Conservation (phyloP, 441 rosid genomes). For the Bocquillonia castaneifolia region DNA sequence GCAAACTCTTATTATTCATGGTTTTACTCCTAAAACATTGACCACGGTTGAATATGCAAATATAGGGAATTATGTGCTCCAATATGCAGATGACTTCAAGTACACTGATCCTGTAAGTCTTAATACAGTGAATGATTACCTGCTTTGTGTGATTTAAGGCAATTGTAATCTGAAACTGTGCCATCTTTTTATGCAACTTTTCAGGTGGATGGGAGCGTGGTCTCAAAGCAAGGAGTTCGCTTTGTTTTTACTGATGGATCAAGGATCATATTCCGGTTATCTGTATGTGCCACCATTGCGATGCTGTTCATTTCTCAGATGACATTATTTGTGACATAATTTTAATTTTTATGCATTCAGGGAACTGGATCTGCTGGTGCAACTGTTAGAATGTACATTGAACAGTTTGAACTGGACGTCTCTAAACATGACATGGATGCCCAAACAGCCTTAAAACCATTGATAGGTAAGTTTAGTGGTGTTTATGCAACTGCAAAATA, state of each 20-base stretch:
- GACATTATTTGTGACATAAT: not conserved
- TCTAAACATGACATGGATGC: slow-evolving; percentile 88
- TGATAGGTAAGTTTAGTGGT: slow-evolving; percentile 54
- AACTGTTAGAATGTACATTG: slow-evolving; percentile 73
- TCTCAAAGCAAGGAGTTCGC: slow-evolving; percentile 84
- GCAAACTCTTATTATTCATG: slow-evolving; percentile 6
- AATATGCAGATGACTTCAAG: slow-evolving; percentile 82
- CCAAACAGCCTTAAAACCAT: slow-evolving; percentile 70
- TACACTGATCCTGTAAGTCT: slow-evolving; percentile 89
- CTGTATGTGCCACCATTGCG: slow-evolving; percentile 52
- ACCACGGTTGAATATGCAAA: slow-evolving; percentile 19
- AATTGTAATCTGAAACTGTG: not conserved
- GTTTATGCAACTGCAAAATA: not conserved
- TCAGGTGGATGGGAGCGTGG: slow-evolving; percentile 91
- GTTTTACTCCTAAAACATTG: slow-evolving; percentile 9
- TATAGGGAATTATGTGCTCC: slow-evolving; percentile 64
- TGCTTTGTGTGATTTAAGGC: slow-evolving; percentile 6
- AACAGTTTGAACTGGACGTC: slow-evolving; percentile 75
- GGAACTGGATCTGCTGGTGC: slow-evolving; percentile 99
- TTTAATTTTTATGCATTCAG: slow-evolving; percentile 29
- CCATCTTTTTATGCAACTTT: not conserved
- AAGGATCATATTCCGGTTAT: slow-evolving; percentile 77
- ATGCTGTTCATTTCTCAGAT: slow-evolving; percentile 1
- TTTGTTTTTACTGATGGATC: slow-evolving; percentile 87
- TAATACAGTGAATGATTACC: slow-evolving; percentile 9